phyloP scores from a whole-genome alignment of 2,329 filamentous ascomycete genomes.

The Fusarium palustre region DNA sequence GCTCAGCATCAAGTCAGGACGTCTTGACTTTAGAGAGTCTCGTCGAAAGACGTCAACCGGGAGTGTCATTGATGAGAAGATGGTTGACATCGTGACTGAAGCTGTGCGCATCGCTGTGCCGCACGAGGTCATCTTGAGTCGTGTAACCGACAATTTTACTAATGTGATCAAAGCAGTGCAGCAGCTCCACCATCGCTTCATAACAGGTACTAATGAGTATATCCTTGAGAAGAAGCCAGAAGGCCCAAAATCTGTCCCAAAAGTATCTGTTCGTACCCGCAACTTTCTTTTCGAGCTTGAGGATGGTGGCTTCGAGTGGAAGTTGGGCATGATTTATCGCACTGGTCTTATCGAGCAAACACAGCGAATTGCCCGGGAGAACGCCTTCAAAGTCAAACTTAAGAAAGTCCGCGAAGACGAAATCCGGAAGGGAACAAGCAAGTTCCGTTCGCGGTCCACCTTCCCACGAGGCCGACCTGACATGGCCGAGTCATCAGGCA shows the following conservation, averaged over 20 bases:
- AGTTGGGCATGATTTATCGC: slow-evolving; percentile 92
- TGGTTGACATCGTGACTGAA: slow-evolving; percentile 86
- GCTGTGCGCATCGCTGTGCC: slow-evolving; percentile 89
- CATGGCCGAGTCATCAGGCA: slow-evolving; percentile 50
- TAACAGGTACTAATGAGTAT: slow-evolving; percentile 87
- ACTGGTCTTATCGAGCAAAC: slow-evolving; percentile 89
- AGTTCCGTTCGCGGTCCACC: slow-evolving; percentile 67
- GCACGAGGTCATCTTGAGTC: slow-evolving; percentile 89
- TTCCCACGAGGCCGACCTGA: slow-evolving; percentile 55
- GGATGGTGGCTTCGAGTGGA: slow-evolving; percentile 98
- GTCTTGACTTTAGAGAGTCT: slow-evolving; percentile 83
- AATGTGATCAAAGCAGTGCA: slow-evolving; percentile 88
- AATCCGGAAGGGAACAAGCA: slow-evolving; percentile 63
- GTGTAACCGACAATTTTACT: slow-evolving; percentile 91
- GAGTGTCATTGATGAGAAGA: slow-evolving; percentile 76
- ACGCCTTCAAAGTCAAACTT: slow-evolving; percentile 87
- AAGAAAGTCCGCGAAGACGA: slow-evolving; percentile 84
- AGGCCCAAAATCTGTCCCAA: slow-evolving; percentile 86
- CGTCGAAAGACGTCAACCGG: slow-evolving; percentile 73
- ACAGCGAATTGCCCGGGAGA: slow-evolving; percentile 88
- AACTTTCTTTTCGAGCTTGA: slow-evolving; percentile 92
- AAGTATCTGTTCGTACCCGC: slow-evolving; percentile 83
- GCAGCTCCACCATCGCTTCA: slow-evolving; percentile 94
- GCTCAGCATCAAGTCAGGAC: slow-evolving; percentile 82
- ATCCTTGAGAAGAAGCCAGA: slow-evolving; percentile 87